phyloP scores from a whole-genome alignment of 2,329 filamentous ascomycete genomes.

The Chrysoporthe cubensis region DNA sequence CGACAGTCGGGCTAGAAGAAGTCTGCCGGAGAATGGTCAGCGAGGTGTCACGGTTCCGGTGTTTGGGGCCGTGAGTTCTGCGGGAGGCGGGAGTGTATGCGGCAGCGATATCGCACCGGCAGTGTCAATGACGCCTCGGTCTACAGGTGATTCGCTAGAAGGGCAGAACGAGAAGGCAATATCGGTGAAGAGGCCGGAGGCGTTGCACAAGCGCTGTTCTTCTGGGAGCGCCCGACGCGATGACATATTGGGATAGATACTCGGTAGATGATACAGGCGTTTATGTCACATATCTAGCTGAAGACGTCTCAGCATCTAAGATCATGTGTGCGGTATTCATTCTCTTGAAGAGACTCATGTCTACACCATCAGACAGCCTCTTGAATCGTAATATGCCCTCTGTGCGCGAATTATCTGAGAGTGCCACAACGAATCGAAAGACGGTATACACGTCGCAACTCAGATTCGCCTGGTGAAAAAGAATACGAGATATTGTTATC shows the following conservation, averaged over 20 bases:
- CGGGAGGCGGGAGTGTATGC: neutral
- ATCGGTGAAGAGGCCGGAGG: neutral
- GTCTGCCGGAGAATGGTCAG: neutral
- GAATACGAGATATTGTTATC: neutral
- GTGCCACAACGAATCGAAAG: no score
- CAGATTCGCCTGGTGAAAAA: no score
- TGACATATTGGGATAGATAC: no score
- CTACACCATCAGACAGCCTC: neutral
- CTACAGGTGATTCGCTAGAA: neutral
- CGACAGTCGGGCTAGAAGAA: slow-evolving; percentile 13
- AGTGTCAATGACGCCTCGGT: neutral
- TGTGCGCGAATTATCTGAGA: no score
- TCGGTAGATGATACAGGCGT: neutral
- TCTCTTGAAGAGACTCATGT: neutral
- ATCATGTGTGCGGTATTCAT: neutral
- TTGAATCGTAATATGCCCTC: neutral
- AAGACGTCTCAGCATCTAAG: neutral
- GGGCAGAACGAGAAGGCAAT: neutral
- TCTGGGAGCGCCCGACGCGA: neutral
- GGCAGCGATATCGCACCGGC: neutral
- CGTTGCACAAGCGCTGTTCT: neutral
- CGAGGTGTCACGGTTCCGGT: neutral
- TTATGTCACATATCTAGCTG: neutral
- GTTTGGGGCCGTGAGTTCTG: neutral
- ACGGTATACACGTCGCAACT: no score